Conservation (phyloP, 75 land plant species). For the Larix kaempferi region DNA sequence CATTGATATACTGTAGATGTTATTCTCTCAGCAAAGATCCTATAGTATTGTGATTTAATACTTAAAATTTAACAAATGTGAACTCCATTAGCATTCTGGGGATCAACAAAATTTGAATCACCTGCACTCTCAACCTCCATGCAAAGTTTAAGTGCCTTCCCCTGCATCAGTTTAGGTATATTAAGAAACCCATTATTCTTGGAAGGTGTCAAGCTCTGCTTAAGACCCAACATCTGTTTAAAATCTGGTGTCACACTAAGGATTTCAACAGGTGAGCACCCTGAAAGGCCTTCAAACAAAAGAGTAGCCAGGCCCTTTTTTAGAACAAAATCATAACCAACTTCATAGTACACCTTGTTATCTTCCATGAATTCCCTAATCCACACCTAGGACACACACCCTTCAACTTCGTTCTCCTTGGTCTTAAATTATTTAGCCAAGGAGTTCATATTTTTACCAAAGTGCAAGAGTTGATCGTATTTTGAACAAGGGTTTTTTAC, state of each 20-base stretch:
- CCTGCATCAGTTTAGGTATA: conserved; percentile 87
- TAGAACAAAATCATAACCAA: conserved; percentile 76
- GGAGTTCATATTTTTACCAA: conserved; percentile 54
- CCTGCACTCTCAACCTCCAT: neutral
- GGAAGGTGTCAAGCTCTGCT: conserved; percentile 83
- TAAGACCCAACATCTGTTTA: conserved; percentile 63
- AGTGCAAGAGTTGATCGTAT: conserved; percentile 86
- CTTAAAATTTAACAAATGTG: no score
- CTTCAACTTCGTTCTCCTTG: conserved; percentile 64
- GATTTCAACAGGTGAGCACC: conserved; percentile 44
- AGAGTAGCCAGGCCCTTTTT: conserved; percentile 90
- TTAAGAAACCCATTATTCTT: conserved; percentile 92
- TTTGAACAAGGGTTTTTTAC: conserved; percentile 18
- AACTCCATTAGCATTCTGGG: neutral
- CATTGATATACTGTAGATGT: no score
- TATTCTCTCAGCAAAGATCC: no score
- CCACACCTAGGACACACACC: conserved; percentile 99
- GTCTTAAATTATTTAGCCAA: conserved; percentile 49
- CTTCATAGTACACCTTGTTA: conserved; percentile 42
- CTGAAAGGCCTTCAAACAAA: conserved; percentile 79
- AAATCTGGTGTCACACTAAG: conserved; percentile 68
- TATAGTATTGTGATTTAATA: no score
- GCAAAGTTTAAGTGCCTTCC: conserved; percentile 48
- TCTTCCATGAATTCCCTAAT: conserved; percentile 58
- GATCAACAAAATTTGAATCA: neutral